Percentiles rank a stretch among this genome's conserved stretches.
These are phyloP conservation scores for Hermanozyma aechmeae DNA, from an alignment of 805 yeast species.

Conservation along the genomic window DNA sequence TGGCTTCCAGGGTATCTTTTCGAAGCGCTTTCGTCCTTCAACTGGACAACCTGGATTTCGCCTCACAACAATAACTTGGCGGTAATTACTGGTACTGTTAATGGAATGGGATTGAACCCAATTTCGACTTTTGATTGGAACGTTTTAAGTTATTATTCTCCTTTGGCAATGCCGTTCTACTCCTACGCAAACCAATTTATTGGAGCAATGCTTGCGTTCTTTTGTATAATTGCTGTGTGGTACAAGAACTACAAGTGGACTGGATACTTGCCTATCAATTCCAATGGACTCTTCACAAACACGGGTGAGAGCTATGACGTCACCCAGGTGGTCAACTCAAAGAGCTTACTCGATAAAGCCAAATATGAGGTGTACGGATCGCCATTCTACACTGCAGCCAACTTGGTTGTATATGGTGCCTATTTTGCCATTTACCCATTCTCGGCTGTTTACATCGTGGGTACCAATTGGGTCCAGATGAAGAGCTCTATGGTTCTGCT, in stretches of 20 bases:
- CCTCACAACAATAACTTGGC: background rate
- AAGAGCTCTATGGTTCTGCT: constrained; percentile 6
- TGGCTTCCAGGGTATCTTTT: background rate
- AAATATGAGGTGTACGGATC: constrained; percentile 15
- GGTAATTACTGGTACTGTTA: background rate
- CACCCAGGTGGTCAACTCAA: constrained; percentile 2
- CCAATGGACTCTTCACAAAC: constrained; percentile 16
- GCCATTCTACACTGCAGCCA: constrained; percentile 21
- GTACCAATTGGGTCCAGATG: constrained; percentile 8
- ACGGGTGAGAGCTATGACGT: constrained; percentile 15
- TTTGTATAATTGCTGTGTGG: constrained; percentile 18
- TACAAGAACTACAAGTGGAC: constrained; percentile 20
- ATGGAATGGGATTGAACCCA: background rate
- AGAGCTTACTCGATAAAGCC: constrained; percentile 6
- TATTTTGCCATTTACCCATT: constrained; percentile 18
- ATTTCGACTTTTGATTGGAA: background rate
- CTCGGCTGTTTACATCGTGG: constrained; percentile 12
- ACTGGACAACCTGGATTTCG: background rate
- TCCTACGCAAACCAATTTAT: constrained; percentile 29
- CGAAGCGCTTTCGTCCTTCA: background rate
- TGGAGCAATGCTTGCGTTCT: constrained; percentile 15
- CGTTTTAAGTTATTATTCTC: constrained; percentile 44
- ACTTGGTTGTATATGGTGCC: constrained; percentile 17
- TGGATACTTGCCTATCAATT: constrained; percentile 18
- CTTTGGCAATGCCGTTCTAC: constrained; percentile 34